Base-by-base conservation (phyloP, 2,329 filamentous ascomycete species). In the Colletotrichum costaricense region DNA sequence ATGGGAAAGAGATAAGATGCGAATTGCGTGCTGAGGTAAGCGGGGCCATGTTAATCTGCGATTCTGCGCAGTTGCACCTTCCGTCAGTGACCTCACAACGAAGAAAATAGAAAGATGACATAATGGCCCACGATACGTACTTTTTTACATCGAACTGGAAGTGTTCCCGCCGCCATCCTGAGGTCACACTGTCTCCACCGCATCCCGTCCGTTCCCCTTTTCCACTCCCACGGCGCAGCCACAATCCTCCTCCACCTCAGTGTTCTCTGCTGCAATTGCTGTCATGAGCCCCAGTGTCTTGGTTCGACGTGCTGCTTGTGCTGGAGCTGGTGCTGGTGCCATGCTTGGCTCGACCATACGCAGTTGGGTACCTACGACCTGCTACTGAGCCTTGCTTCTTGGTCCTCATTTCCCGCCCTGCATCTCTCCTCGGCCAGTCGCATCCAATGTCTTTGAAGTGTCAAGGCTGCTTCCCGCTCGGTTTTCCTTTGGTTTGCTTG, bases 181-280 rank as follows among this genome's bases (percentile, higher is more conserved):
- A 35, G 59, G n/a, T 63, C 33, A 19, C 38, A 42, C 60, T 9
- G n/a, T 49, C 62, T 55, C 67, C 62, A 70, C 62, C 42, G 42
- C 46, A 22, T 57, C 63, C 60, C 60, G 60, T 52, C 16, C 59
- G 38, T 64, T n/a, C 33, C 33, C 64, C 54, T 22, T 55, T 67
- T 49, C 65, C 65, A 46, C 52, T 65, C 67, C 49, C 56, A 57
- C 35, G 67, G 63, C 63, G 56, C 63, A 71, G 63, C 42, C 58
- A 49, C 9, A 24, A 24, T 60, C 8, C 7, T 60, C 58, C 58
- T 52, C 56, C n/a, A 22, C 56, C 8, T 22, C 8, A 22, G 24
- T 49, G 11, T 14, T 22, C 14, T 14, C 42, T 49, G 42, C 42
- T 49, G 42, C 42, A 49, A 19, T 49, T 63, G 46, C 60, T 63